phyloP scores from a whole-genome alignment of 2,329 filamentous ascomycete genomes.

The Pseudogymnoascus sp. region DNA sequence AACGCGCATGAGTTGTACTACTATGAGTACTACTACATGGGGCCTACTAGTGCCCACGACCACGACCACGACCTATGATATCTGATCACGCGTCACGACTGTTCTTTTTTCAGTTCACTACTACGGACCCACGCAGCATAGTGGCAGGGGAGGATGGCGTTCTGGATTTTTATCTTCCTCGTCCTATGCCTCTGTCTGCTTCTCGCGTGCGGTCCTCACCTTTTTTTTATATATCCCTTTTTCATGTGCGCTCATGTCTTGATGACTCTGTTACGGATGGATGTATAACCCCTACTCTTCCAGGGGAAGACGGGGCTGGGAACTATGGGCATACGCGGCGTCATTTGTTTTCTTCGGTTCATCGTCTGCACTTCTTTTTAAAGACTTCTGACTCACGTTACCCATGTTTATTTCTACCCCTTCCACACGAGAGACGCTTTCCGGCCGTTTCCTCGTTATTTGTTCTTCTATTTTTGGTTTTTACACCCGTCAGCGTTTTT shows the following conservation, averaged over 20 bases:
- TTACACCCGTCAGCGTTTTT: background rate
- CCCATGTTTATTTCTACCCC: background rate
- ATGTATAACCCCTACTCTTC: background rate
- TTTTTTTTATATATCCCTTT: conserved; percentile 7
- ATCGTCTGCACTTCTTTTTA: conserved; percentile 5
- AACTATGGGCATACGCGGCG: background rate
- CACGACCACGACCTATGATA: conserved; percentile 6
- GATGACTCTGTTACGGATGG: background rate
- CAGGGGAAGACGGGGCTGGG: background rate
- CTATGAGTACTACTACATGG: background rate
- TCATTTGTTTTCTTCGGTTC: background rate
- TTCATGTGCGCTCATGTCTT: conserved; percentile 1
- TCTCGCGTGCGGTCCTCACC: background rate
- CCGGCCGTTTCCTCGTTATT: background rate
- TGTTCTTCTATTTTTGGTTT: background rate
- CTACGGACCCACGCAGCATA: background rate
- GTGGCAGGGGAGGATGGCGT: background rate
- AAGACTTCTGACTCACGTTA: conserved; percentile 10
- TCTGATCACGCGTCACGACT: conserved; percentile 7
- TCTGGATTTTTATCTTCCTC: background rate
- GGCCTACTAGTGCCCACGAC: background rate
- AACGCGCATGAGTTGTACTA: conserved; percentile 6
- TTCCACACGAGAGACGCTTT: conserved; percentile 7
- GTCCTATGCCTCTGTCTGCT: background rate
- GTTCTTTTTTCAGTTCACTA: background rate